These are phyloP conservation scores for Pseudocercospora vitis DNA, from an alignment of 2,329 filamentous ascomycete genomes.

Conservation along the genomic window DNA sequence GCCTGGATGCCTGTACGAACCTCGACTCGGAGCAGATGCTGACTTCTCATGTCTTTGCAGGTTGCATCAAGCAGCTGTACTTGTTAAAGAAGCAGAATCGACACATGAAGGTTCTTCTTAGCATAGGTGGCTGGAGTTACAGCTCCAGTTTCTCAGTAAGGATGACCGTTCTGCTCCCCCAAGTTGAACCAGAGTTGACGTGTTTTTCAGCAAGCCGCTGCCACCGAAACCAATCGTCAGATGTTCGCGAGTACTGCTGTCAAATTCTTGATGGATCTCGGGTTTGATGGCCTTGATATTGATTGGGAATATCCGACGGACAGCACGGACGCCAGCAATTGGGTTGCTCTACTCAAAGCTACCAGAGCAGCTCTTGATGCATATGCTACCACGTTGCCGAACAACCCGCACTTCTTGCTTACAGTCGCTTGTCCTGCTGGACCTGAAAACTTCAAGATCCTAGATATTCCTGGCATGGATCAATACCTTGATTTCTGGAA, in stretches of 20 bases:
- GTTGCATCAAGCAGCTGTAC: slow-evolving; percentile 74
- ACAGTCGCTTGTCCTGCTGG: slow-evolving; percentile 48
- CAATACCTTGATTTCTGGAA: slow-evolving; percentile 51
- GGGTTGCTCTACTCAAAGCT: slow-evolving; percentile 43
- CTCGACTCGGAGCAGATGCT: too few species aligned
- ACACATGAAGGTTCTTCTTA: slow-evolving; percentile 75
- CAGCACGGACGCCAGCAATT: slow-evolving; percentile 41
- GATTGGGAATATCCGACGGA: slow-evolving; percentile 52
- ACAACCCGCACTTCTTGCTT: slow-evolving; percentile 45
- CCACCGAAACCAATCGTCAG: slow-evolving; percentile 61
- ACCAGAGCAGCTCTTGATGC: slow-evolving; percentile 41
- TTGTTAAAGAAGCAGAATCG: slow-evolving; percentile 74
- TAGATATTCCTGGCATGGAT: slow-evolving; percentile 45
- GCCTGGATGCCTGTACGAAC: too few species aligned
- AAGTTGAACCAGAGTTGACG: slow-evolving; percentile 2
- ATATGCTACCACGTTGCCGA: slow-evolving; percentile 40
- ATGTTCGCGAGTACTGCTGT: slow-evolving; percentile 72
- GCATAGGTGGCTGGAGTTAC: slow-evolving; percentile 80
- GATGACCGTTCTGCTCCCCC: too few species aligned
- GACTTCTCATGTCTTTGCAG: too few species aligned
- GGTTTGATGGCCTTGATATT: slow-evolving; percentile 60
- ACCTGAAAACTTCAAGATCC: slow-evolving; percentile 44
- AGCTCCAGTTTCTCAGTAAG: slow-evolving; percentile 69
- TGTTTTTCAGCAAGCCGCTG: slow-evolving; percentile 52
- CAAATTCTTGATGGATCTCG: slow-evolving; percentile 73